Evolutionary conservation across 306 rosid genomes (phyloP).

Genomic region (Lathyrus tuberosus): DNA sequence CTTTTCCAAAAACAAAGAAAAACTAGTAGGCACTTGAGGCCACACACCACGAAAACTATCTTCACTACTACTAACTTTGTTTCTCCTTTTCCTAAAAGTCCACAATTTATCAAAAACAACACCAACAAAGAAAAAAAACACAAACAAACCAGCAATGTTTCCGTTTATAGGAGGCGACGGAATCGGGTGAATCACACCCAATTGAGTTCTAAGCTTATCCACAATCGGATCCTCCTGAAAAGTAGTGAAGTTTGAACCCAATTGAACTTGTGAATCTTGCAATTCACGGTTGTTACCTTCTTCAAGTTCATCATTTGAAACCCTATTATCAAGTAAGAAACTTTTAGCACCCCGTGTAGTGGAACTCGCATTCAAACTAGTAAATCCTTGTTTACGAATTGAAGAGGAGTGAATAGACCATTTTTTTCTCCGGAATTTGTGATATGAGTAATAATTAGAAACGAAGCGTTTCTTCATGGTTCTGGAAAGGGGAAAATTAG

Average conservation of each 20-base stretch:
- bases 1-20: constrained; percentile 83
- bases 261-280: constrained; percentile 49
- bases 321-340: constrained; percentile 51
- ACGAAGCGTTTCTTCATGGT: constrained; percentile 43
- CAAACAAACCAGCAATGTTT: constrained; percentile 72
- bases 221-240: constrained; percentile 91
- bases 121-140: constrained; percentile 91
- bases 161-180: constrained; percentile 92
- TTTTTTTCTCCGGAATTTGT: constrained; percentile 45
- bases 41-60: constrained; percentile 64
- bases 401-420: constrained; percentile 48
- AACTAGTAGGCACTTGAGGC: constrained; percentile 98
- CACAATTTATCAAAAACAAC: constrained; percentile 85
- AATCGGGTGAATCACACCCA: constrained; percentile 95
- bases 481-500: constrained; percentile 38
- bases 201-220: constrained; percentile 84
- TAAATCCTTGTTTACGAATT: background rate
- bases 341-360: constrained; percentile 48
- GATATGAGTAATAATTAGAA: constrained; percentile 39
- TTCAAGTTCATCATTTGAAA: constrained; percentile 51
- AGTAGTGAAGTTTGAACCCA: constrained; percentile 63
- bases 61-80: constrained; percentile 38
- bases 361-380: constrained; percentile 43
- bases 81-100: constrained; percentile 71
- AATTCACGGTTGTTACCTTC: constrained; percentile 30